Evolutionary conservation across 305 asterid species (phyloP), one percentile per base, ranked within the genome.

Genomic region (Fraxinus angustifolia): DNA sequence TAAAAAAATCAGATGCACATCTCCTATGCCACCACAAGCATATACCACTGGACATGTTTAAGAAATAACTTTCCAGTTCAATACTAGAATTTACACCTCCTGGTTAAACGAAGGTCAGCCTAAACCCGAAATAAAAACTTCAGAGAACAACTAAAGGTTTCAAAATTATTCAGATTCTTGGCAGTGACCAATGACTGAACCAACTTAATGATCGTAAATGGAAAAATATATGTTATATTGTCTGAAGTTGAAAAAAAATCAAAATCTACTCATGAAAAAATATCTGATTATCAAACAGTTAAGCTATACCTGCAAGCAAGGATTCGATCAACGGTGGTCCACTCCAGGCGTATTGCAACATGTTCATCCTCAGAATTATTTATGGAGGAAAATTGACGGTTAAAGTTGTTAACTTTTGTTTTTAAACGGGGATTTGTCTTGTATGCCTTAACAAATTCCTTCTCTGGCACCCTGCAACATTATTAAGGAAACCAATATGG

Each of bases 251-350:
- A 50, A 50, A 50, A 50, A 4, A 50, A 12, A 78, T 45, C 75
- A 81, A 76, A 79, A 73, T 50, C 34, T 45, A 79, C 53, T 74
- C 48, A 81, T 48, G 28, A 73, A 76, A 76, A 60, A 68, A 68
- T 31, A 35, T 23, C 79, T 65, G 75, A 19, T 40, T 40, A 65
- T 75, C 78, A 42, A 86, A 81, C 77, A 35, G 38, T 79, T 73
- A 12, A 16, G 60, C 8, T 50, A 50, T 73, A 96, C 99, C 98
- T 96, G 98, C 93, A 85, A 78, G 96, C 89, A 78, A 96, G 90
- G 85, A 96, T 84, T 70, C 99, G 94, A 80, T 96, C 99, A 81
- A 94, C 97, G 28, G 95, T 90, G 11, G 97, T 96, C 99, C 99
- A 96, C 31, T 96, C 99, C 4, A 97, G 93, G 84, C 98, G 92